Percentiles rank a stretch among this genome's conserved stretches.
Evolutionary conservation across 2,329 filamentous ascomycete species (phyloP).

Genomic region (Venturia asperata): DNA sequence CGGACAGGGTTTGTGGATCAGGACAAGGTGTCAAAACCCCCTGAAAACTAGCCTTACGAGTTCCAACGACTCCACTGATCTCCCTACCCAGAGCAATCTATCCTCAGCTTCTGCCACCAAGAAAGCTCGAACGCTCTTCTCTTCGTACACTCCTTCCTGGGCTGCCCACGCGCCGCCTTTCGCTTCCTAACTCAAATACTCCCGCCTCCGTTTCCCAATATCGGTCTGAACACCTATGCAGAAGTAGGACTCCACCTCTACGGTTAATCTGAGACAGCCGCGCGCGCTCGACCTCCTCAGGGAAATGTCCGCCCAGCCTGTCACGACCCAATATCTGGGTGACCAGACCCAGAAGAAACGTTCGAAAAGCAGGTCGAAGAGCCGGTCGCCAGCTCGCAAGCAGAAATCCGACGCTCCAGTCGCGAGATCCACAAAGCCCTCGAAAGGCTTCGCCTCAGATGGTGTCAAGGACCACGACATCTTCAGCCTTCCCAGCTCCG

Average conservation of each 20-base stretch:
- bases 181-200: neutral
- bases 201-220: constrained; percentile 10
- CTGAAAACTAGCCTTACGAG: neutral
- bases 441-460: constrained; percentile 61
- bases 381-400: constrained; percentile 18
- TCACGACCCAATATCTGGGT: constrained; percentile 10
- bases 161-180: neutral
- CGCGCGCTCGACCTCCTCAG: constrained; percentile 4
- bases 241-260: neutral
- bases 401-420: neutral
- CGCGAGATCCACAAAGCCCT: constrained; percentile 19
- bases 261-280: constrained; percentile 13
- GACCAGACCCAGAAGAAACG: constrained; percentile 12
- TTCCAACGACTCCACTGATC: constrained; percentile 2
- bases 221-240: constrained; percentile 6
- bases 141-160: constrained; percentile 7
- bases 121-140: neutral
- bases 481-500: constrained; percentile 72
- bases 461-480: constrained; percentile 87
- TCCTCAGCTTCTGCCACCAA: neutral
- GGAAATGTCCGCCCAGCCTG: constrained; percentile 13
- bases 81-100: constrained; percentile 4
- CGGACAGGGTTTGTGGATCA: neutral
- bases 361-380: constrained; percentile 7
- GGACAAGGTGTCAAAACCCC: neutral